phyloP scores from a whole-genome alignment of 768 basidiomycete species.

The Nidula microcarpa region DNA sequence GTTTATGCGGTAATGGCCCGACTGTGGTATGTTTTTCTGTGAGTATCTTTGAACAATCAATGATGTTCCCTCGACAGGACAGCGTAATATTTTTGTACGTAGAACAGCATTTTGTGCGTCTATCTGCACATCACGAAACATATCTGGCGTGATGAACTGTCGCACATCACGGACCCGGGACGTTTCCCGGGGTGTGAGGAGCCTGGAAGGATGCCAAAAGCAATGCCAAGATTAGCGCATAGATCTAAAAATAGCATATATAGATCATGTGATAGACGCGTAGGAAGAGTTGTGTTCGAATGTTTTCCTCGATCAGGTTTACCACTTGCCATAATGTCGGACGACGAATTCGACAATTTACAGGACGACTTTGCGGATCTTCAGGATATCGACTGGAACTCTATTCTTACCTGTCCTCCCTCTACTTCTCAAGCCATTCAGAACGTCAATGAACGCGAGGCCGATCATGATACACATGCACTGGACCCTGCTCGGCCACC shows the following conservation, averaged over 20 bases:
- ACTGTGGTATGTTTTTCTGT: no score
- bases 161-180: no score
- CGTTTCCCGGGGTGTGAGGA: neutral
- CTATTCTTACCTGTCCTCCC: constrained; percentile 21
- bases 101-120: no score
- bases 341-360: constrained; percentile 51
- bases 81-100: no score
- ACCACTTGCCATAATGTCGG: constrained; percentile 20
- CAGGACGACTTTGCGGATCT: constrained; percentile 52
- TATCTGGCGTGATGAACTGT: no score
- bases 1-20: no score
- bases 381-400: constrained; percentile 46
- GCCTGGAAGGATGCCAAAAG: neutral
- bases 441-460: neutral
- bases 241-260: neutral
- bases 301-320: neutral
- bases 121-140: no score
- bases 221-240: no score
- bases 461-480: neutral
- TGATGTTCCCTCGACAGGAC: no score
- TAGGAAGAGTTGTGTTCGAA: neutral
- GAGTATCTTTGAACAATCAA: no score
- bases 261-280: constrained; percentile 2
- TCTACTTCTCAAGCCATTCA: neutral
- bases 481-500: constrained; percentile 6